phyloP scores from a whole-genome alignment of 192 early-diverging fungal species.

The Paraglomus occultum region DNA sequence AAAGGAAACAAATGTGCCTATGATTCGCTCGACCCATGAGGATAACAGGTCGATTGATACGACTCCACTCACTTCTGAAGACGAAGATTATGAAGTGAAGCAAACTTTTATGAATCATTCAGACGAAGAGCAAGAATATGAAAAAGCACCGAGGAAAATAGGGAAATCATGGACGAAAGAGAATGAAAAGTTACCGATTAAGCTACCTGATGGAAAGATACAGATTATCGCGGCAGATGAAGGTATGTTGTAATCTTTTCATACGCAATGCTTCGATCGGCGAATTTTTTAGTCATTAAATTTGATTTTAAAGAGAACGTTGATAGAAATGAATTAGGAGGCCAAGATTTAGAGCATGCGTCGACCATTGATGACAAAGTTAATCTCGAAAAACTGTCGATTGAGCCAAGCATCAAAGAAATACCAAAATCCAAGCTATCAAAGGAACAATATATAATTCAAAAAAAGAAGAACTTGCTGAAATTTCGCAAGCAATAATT shows the following conservation, averaged over 20 bases:
- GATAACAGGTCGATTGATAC: constrained; percentile 48
- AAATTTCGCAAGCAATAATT: constrained; percentile 72
- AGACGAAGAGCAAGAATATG: constrained; percentile 68
- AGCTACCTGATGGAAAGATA: constrained; percentile 59
- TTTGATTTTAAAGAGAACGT: no score
- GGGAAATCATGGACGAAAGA: constrained; percentile 58
- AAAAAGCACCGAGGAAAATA: constrained; percentile 49
- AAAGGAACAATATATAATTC: constrained; percentile 56
- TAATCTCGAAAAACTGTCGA: constrained; percentile 32
- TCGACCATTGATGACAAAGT: no score
- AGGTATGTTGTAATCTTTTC: neutral
- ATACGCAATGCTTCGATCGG: neutral
- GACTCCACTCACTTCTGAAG: no score
- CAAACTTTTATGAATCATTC: constrained; percentile 35
- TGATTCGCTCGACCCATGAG: constrained; percentile 52
- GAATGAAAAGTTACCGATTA: constrained; percentile 67
- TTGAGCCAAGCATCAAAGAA: constrained; percentile 22
- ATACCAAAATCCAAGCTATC: constrained; percentile 23
- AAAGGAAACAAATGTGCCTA: constrained; percentile 50
- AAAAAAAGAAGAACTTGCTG: constrained; percentile 80
- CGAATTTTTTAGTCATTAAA: no score
- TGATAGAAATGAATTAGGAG: no score
- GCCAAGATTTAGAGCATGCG: no score
- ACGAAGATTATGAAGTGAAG: constrained; percentile 40
- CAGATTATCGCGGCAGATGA: constrained; percentile 43